Percentiles rank a stretch among this genome's conserved stretches.
Conservation (phyloP, 768 basidiomycete genomes). For the Lactarius quietus region DNA sequence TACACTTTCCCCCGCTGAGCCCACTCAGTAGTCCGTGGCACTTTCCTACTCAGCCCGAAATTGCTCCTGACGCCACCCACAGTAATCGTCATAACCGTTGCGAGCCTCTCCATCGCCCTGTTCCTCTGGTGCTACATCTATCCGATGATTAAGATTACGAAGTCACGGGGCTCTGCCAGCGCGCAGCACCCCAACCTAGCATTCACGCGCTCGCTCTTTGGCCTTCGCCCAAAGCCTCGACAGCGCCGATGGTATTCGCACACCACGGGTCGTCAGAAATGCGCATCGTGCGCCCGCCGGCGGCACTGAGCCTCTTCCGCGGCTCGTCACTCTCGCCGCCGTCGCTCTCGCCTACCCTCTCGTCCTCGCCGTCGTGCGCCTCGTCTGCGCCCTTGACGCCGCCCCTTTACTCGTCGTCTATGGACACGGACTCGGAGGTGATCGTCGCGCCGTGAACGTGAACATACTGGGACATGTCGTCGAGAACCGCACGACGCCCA, state of each 20-base stretch:
- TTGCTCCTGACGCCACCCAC: not conserved
- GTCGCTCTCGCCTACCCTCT: slow-evolving; percentile 1
- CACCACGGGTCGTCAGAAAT: slow-evolving; percentile 13
- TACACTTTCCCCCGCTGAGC: slow-evolving; percentile 15
- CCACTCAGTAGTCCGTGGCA: slow-evolving; percentile 15
- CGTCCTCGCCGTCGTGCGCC: not conserved
- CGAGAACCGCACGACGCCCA: slow-evolving; percentile 17
- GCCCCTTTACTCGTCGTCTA: not conserved
- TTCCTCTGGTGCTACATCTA: slow-evolving; percentile 23
- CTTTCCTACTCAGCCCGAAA: not conserved
- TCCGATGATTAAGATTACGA: slow-evolving; percentile 1
- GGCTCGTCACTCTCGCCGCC: not conserved
- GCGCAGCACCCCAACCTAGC: not conserved
- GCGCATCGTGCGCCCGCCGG: slow-evolving; percentile 17
- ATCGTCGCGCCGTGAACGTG: slow-evolving; percentile 13
- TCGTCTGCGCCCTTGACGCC: not conserved
- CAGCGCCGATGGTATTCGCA: slow-evolving; percentile 2
- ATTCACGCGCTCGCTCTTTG: slow-evolving; percentile 11
- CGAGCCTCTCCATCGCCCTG: slow-evolving; percentile 9
- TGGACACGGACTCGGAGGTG: not conserved
- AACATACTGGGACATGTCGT: slow-evolving; percentile 7
- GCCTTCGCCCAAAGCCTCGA: not conserved
- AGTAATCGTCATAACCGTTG: slow-evolving; percentile 9
- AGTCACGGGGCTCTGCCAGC: not conserved
- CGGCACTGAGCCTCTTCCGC: slow-evolving; percentile 13